phyloP scores from a whole-genome alignment of 345 rosid genomes.

The Hypericum androsaemum region DNA sequence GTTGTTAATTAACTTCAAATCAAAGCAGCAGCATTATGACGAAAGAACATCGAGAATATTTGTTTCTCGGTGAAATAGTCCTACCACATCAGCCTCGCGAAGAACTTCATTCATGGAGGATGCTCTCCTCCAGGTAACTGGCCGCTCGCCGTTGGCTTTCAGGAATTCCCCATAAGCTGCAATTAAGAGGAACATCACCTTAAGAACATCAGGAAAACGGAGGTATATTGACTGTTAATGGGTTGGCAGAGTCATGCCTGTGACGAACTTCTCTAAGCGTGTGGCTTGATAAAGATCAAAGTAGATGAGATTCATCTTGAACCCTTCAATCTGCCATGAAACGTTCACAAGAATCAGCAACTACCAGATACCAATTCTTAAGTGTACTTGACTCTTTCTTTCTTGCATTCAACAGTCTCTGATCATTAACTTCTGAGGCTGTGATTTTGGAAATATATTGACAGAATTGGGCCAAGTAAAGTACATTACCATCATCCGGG shows the following conservation, averaged over 20 bases:
- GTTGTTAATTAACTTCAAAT: conserved; percentile 1
- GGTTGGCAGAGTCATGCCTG: conserved; percentile 34
- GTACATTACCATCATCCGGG: conserved; percentile 81
- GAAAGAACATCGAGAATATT: neutral
- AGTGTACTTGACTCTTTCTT: too few relatives aligned
- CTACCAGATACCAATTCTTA: too few relatives aligned
- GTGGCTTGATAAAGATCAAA: conserved; percentile 90
- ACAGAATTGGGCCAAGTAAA: too few relatives aligned
- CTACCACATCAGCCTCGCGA: conserved; percentile 75
- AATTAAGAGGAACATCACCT: conserved; percentile 7
- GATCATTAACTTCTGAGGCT: too few relatives aligned
- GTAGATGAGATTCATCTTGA: conserved; percentile 95
- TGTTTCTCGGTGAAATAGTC: conserved; percentile 12
- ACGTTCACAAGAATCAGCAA: conserved; percentile 3
- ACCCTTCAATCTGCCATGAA: conserved; percentile 66
- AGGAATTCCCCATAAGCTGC: conserved; percentile 80
- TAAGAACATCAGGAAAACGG: conserved; percentile 1
- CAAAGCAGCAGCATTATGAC: conserved; percentile 1
- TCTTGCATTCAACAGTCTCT: too few relatives aligned
- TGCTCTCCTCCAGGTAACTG: conserved; percentile 91
- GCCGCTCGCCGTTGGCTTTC: conserved; percentile 72
- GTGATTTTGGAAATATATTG: too few relatives aligned
- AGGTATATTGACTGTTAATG: neutral
- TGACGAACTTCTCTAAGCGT: conserved; percentile 86
- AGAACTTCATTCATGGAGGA: conserved; percentile 84